These are phyloP conservation scores for Astrocystis sublimbata DNA, from an alignment of 495 filamentous ascomycete genomes.

Conservation along the genomic window DNA sequence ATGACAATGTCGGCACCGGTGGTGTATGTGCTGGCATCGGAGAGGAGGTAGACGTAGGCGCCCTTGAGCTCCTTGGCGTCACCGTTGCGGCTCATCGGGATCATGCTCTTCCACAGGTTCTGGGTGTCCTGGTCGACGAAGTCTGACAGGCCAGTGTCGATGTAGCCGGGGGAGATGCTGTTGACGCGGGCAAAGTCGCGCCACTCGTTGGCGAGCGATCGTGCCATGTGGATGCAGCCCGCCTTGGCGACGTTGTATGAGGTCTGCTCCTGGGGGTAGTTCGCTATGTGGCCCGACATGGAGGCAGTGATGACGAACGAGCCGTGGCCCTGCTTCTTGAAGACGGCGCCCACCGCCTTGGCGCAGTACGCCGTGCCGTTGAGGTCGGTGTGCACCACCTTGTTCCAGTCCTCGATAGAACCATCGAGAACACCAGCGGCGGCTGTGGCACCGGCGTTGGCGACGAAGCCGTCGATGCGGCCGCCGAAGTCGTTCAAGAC, in stretches of 20 bases:
- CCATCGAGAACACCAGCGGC: slow-evolving; percentile 44
- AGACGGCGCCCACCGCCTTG: slow-evolving; percentile 60
- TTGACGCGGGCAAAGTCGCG: slow-evolving; percentile 78
- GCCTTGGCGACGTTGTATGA: slow-evolving; percentile 82
- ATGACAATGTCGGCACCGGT: slow-evolving; percentile 57
- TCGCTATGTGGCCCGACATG: slow-evolving; percentile 69
- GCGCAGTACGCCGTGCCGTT: slow-evolving; percentile 65
- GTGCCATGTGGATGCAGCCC: slow-evolving; percentile 70
- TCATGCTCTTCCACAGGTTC: slow-evolving; percentile 74
- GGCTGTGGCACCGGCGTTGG: slow-evolving; percentile 50
- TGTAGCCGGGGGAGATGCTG: slow-evolving; percentile 76
- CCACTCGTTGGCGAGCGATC: slow-evolving; percentile 76
- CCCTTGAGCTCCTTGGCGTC: slow-evolving; percentile 83
- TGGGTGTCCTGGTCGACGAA: slow-evolving; percentile 71
- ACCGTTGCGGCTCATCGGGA: slow-evolving; percentile 72
- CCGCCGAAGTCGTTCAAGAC: slow-evolving; percentile 60
- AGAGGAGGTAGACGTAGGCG: slow-evolving; percentile 74
- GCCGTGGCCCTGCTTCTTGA: slow-evolving; percentile 54
- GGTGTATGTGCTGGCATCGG: slow-evolving; percentile 65
- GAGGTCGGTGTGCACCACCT: slow-evolving; percentile 65
- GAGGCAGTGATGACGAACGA: slow-evolving; percentile 64
- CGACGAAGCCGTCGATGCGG: slow-evolving; percentile 50
- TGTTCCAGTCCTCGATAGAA: slow-evolving; percentile 43
- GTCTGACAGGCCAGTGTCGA: slow-evolving; percentile 75
- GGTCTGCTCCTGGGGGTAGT: slow-evolving; percentile 75